Evolutionary conservation across 2,329 filamentous ascomycete species (phyloP).

Genomic region (Graphilbum fragrans): DNA sequence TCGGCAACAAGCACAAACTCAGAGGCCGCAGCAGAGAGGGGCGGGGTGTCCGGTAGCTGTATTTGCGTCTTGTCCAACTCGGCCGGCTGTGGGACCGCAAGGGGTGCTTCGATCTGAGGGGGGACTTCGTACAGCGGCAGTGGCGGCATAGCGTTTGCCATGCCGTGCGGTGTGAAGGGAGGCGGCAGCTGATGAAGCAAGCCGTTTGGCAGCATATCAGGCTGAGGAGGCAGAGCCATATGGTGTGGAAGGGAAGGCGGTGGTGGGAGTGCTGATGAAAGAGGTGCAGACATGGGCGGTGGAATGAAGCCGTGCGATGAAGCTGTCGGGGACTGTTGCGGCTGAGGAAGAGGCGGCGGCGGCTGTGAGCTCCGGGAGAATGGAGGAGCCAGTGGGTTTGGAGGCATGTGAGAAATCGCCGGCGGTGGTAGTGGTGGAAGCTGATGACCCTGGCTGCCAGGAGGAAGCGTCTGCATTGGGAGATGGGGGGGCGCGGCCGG

Average conservation of each 20-base stretch:
- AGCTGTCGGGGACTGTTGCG: too few relatives aligned
- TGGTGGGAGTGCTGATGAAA: neutral
- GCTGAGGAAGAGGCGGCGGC: neutral
- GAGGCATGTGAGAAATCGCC: neutral
- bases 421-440: neutral
- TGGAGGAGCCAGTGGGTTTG: neutral
- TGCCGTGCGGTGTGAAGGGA: neutral
- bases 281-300: too few relatives aligned
- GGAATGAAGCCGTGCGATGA: too few relatives aligned
- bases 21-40: neutral
- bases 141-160: neutral
- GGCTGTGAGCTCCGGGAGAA: neutral
- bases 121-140: too few relatives aligned
- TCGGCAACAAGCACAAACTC: too few relatives aligned
- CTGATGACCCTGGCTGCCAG: neutral
- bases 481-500: conserved; percentile 1
- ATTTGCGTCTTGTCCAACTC: too few relatives aligned
- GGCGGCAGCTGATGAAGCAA: neutral
- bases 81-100: too few relatives aligned
- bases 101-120: too few relatives aligned
- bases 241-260: neutral
- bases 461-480: neutral
- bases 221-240: conserved; percentile 11
- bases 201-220: too few relatives aligned
- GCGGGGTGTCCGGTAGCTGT: neutral